Evolutionary conservation across 257 asterid species (phyloP).

Genomic region (Gynochthodes officinalis): DNA sequence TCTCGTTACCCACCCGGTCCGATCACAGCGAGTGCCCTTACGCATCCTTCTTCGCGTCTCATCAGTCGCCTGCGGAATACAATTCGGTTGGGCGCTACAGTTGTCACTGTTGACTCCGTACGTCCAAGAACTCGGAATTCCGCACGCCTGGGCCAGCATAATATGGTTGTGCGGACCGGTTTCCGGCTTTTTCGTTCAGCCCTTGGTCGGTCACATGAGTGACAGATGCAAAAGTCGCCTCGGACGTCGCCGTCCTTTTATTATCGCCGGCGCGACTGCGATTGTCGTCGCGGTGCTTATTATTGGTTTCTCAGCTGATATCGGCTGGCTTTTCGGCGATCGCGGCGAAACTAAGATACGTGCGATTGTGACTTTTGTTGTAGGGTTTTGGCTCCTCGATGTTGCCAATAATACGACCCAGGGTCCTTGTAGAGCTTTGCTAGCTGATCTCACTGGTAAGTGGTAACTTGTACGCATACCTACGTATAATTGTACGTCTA

Average conservation of each 20-base stretch:
- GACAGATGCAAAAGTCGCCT: constrained; percentile 63
- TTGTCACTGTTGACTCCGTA: constrained; percentile 69
- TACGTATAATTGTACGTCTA: constrained; percentile 1
- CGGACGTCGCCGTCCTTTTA: constrained; percentile 86
- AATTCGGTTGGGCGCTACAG: constrained; percentile 95
- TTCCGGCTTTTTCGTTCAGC: constrained; percentile 86
- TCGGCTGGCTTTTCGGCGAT: constrained; percentile 74
- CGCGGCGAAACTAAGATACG: constrained; percentile 42
- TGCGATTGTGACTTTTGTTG: constrained; percentile 57
- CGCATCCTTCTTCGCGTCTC: constrained; percentile 66
- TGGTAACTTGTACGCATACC: not conserved
- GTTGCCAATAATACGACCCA: constrained; percentile 86
- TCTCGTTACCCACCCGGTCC: constrained; percentile 26
- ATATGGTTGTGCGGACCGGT: constrained; percentile 92
- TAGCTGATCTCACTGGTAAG: constrained; percentile 80
- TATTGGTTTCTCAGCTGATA: constrained; percentile 70
- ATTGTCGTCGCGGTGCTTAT: constrained; percentile 61
- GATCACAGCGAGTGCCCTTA: constrained; percentile 33
- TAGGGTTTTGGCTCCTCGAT: constrained; percentile 88
- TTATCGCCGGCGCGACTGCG: constrained; percentile 57
- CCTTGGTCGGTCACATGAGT: constrained; percentile 70
- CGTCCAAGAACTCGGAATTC: constrained; percentile 85
- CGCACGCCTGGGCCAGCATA: constrained; percentile 83
- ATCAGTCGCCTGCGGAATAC: constrained; percentile 89
- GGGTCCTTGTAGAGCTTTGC: constrained; percentile 89